phyloP scores from a whole-genome alignment of 305 asterid genomes.

The Nicotiana rustica region DNA sequence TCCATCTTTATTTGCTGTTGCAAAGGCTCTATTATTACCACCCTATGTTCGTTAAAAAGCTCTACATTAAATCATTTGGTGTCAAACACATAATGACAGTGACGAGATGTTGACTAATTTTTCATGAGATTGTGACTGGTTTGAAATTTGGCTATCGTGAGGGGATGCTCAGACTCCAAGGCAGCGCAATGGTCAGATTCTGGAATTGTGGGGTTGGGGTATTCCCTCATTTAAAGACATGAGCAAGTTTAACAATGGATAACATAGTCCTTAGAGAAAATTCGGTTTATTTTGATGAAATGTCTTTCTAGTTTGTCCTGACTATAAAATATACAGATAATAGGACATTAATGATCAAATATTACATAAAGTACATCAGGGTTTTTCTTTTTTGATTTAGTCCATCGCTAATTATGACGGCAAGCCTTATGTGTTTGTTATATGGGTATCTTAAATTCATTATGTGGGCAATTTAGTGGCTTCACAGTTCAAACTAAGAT shows the following conservation, averaged over 20 bases:
- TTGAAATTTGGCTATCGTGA: no score
- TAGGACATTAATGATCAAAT: not conserved
- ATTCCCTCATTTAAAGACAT: not conserved
- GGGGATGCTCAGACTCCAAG: not conserved
- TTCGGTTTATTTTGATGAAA: not conserved
- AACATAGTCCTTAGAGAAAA: constrained; percentile 17
- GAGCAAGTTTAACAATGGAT: not conserved
- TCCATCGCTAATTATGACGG: not conserved
- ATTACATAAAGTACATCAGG: not conserved
- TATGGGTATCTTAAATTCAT: not conserved
- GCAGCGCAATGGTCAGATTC: constrained; percentile 15
- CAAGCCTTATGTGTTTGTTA: not conserved
- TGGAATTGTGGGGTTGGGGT: not conserved
- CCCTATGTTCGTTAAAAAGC: not conserved
- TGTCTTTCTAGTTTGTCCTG: not conserved
- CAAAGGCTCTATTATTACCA: not conserved
- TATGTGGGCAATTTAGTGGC: not conserved
- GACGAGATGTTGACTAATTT: not conserved
- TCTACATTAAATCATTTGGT: not conserved
- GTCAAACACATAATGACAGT: not conserved
- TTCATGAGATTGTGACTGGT: not conserved
- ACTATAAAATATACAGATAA: not conserved
- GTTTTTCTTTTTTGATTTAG: not conserved
- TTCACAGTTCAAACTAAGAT: not conserved
- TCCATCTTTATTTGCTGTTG: not conserved